phyloP scores from a whole-genome alignment of 1,139 yeast species.

The Candida glucosophila region DNA sequence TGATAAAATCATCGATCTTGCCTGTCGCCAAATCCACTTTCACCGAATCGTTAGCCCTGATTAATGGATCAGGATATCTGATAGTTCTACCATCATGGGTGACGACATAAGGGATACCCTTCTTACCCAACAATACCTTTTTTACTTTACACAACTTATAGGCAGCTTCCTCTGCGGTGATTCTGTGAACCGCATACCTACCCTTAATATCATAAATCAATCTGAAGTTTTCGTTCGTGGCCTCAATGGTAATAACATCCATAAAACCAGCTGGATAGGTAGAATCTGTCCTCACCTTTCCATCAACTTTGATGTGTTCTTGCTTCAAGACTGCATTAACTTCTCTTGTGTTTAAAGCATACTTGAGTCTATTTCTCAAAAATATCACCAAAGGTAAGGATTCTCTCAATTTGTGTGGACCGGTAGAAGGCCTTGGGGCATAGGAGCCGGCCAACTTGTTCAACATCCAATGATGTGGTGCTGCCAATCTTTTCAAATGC shows the following conservation, averaged over 20 bases:
- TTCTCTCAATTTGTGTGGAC: constrained; percentile 98
- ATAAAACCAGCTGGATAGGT: constrained; percentile 97
- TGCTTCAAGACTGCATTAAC: constrained; percentile 97
- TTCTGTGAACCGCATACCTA: constrained; percentile 96
- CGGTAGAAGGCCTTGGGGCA: constrained; percentile 98
- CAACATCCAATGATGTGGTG: constrained; percentile 99
- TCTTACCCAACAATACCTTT: constrained; percentile 93
- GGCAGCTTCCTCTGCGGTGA: constrained; percentile 91
- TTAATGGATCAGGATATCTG: constrained; percentile 94
- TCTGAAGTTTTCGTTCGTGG: constrained; percentile 97
- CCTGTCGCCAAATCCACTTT: constrained; percentile 90
- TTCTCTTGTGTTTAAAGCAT: constrained; percentile 97
- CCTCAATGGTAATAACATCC: constrained; percentile 91
- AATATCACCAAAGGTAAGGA: constrained; percentile 93
- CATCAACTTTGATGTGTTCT: constrained; percentile 88
- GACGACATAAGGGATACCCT: constrained; percentile 90
- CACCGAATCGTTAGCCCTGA: constrained; percentile 92
- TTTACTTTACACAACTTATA: constrained; percentile 94
- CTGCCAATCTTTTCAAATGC: constrained; percentile 97
- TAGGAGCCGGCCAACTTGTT: constrained; percentile 98
- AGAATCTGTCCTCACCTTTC: constrained; percentile 91
- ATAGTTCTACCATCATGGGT: constrained; percentile 98
- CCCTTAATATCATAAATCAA: constrained; percentile 94
- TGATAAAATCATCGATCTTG: constrained; percentile 78
- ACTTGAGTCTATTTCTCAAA: constrained; percentile 97